These are phyloP conservation scores for Apiotrichum montevideense DNA, from an alignment of 1,284 basidiomycete species.

Conservation along the genomic window DNA sequence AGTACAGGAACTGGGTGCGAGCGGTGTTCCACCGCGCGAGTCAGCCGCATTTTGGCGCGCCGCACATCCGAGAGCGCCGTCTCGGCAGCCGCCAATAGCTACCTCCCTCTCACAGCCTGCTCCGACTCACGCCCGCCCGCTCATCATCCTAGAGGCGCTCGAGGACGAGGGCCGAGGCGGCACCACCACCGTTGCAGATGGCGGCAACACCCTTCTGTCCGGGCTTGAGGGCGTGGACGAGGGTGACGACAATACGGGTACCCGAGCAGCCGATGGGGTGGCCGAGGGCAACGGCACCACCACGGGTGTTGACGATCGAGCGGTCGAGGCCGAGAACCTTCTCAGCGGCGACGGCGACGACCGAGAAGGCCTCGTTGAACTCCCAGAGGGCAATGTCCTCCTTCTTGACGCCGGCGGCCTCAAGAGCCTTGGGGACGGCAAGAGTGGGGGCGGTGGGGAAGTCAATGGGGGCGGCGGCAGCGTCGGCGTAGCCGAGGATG, in stretches of 20 bases:
- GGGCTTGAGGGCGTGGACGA: constrained; percentile 84
- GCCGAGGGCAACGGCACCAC: constrained; percentile 89
- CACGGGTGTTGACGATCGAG: constrained; percentile 85
- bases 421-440: constrained; percentile 81
- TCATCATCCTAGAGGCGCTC: constrained; percentile 60
- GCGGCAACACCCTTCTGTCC: constrained; percentile 96
- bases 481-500: constrained; percentile 90
- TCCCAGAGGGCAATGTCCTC: constrained; percentile 90
- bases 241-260: constrained; percentile 87
- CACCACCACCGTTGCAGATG: constrained; percentile 97
- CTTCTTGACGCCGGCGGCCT: constrained; percentile 74
- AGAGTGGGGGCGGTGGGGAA: constrained; percentile 93
- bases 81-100: not conserved
- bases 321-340: constrained; percentile 77
- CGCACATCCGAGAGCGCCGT: no score
- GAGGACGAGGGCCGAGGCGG: constrained; percentile 81
- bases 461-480: constrained; percentile 91
- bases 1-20: not conserved
- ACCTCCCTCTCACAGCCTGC: not conserved
- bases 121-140: constrained; percentile 4
- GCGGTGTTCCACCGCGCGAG: not conserved
- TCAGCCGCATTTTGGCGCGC: not conserved
- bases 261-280: constrained; percentile 95
- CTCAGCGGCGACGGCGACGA: constrained; percentile 86
- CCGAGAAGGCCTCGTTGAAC: constrained; percentile 97